A percentile compares a stretch with the other conserved stretches of the same genome.
Conservation (phyloP, 2,329 filamentous ascomycete genomes). For the Thelonectria blattea region DNA sequence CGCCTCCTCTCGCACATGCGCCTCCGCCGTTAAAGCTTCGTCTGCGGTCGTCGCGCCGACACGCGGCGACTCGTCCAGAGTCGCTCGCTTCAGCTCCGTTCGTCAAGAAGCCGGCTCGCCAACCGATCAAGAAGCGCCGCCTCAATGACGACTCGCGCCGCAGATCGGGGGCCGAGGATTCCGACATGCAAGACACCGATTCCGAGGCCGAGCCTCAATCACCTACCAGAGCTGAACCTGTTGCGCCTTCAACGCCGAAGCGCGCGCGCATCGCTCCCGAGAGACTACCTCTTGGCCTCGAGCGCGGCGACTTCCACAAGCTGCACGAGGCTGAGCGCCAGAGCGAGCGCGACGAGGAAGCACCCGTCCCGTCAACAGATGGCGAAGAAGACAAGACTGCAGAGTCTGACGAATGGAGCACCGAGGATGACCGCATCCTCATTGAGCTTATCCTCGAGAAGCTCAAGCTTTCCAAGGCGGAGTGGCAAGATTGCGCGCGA, state of each 20-base stretch:
- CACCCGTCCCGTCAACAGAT: no score
- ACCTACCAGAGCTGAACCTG: constrained; percentile 24
- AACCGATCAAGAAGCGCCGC: constrained; percentile 60
- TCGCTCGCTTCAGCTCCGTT: constrained; percentile 39
- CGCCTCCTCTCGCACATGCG: constrained; percentile 61
- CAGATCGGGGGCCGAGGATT: constrained; percentile 40
- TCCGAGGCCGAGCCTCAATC: constrained; percentile 40
- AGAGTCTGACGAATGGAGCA: constrained; percentile 61
- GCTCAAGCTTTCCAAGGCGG: constrained; percentile 66
- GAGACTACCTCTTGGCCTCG: constrained; percentile 64
- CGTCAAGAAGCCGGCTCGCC: constrained; percentile 28
- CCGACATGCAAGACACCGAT: constrained; percentile 45
- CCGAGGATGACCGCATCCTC: constrained; percentile 68
- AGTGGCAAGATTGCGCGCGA: constrained; percentile 72
- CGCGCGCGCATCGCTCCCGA: constrained; percentile 66
- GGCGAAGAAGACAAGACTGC: constrained; percentile 50
- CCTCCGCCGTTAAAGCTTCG: constrained; percentile 60
- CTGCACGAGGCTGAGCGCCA: constrained; percentile 46
- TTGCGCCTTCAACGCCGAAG: constrained; percentile 61
- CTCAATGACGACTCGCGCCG: constrained; percentile 54
- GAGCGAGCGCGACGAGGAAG: constrained; percentile 24
- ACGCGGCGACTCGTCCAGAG: constrained; percentile 33
- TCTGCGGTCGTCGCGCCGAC: constrained; percentile 55
- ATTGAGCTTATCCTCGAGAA: constrained; percentile 73
- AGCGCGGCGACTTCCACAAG: constrained; percentile 62